Base-by-base conservation (phyloP, 805 yeast genomes). In the Ogataea nakhonphanomensis region DNA sequence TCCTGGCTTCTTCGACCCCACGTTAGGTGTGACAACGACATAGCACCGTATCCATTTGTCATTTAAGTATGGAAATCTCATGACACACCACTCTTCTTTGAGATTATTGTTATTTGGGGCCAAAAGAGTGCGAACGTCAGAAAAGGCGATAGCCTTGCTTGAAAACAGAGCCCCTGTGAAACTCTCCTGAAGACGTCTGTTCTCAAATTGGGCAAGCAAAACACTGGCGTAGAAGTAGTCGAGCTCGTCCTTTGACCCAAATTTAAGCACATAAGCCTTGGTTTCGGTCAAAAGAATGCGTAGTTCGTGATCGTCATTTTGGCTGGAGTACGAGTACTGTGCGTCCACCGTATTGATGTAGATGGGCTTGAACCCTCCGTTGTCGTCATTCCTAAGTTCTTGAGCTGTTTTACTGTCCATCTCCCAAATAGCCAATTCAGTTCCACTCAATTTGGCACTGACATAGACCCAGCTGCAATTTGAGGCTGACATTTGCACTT, bases 131-230 rank as follows among this genome's bases (percentile, higher is more conserved):
- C 79, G 77, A 30, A 79, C 68, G 54, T 81, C 88, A 2, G 74
- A 67, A 40, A 81, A 66, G 37, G 65, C 57, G 3, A 78, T 66
- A 1, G 82, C 87, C 48, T 76, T 78, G 7, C 76, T 60, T 7
- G 83, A 74, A 25, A 81, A 58, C 25, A 80, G 60, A 2, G 79
- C 83, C 6, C 84, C 88, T 0, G 86, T 79, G 53, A 74, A 81
- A 14, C 79, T 71, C 58, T 79, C 83, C 51, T 75, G 79, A 38
- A 81, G 63, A 34, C 74, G 71, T 13, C 69, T 67, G 49, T 65
- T 72, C 58, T 81, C 88, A 53, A 65, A 81, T 47, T 71, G 74
- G n/a, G 81, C 61, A 33, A 81, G 57, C 35, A 71, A 62, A 25
- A 80, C 56, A 3, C 79, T 74, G 1, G 78, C 62, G 13, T 75